Conservation (phyloP, 495 filamentous ascomycete species). For the Pseudoneurospora amorphoporcata region DNA sequence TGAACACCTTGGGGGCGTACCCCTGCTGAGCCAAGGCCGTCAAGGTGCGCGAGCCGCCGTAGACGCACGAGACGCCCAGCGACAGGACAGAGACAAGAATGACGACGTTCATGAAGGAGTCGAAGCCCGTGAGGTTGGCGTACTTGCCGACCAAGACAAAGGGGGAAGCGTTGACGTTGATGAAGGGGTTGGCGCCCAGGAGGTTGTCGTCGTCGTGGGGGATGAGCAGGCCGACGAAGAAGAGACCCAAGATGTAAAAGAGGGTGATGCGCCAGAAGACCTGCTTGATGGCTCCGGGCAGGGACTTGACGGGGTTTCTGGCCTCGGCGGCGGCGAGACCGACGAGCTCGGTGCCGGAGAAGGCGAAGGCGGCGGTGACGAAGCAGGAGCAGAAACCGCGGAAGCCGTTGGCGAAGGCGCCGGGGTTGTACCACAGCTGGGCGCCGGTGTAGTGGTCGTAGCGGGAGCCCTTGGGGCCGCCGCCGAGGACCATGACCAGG, state of each 20-base stretch:
- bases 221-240: conserved; percentile 68
- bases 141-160: conserved; percentile 63
- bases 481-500: conserved; percentile 60
- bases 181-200: conserved; percentile 38
- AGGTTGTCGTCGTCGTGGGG: conserved; percentile 43
- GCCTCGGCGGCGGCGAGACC: conserved; percentile 66
- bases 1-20: conserved; percentile 46
- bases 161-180: conserved; percentile 52
- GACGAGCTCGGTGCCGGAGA: conserved; percentile 61
- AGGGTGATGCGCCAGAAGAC: conserved; percentile 63
- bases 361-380: conserved; percentile 65
- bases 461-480: conserved; percentile 40
- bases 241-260: conserved; percentile 66
- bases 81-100: conserved; percentile 61
- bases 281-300: conserved; percentile 61
- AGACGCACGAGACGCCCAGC: conserved; percentile 58
- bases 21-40: conserved; percentile 52
- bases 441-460: conserved; percentile 51
- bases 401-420: conserved; percentile 62
- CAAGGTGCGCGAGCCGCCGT: conserved; percentile 57
- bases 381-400: conserved; percentile 64
- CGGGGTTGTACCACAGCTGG: conserved; percentile 55
- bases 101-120: conserved; percentile 65
- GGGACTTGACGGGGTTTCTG: conserved; percentile 49
- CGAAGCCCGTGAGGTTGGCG: conserved; percentile 54